phyloP scores from a whole-genome alignment of 2,329 filamentous ascomycete species.

The Pseudogymnoascus sp. region DNA sequence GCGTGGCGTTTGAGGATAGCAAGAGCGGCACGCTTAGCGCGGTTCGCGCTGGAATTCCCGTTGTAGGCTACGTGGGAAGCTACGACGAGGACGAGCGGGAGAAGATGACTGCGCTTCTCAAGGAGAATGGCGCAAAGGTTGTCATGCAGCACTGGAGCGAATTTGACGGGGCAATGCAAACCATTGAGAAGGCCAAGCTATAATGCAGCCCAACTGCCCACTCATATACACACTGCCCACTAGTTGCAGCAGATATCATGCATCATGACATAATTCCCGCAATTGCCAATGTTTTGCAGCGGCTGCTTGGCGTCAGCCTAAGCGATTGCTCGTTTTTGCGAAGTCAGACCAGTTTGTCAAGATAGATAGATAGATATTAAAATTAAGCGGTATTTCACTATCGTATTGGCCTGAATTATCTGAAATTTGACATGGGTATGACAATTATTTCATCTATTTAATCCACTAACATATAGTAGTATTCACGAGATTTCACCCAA shows the following conservation, averaged over 20 bases:
- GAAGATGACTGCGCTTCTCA: slow-evolving; percentile 56
- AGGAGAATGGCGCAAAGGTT: slow-evolving; percentile 51
- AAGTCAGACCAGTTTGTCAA: neutral
- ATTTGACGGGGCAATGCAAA: slow-evolving; percentile 31
- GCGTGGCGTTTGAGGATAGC: slow-evolving; percentile 79
- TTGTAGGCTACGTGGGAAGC: slow-evolving; percentile 78
- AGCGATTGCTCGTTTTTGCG: neutral
- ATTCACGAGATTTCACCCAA: too few species aligned
- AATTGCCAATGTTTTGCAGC: neutral
- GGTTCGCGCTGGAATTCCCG: slow-evolving; percentile 67
- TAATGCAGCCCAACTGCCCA: neutral
- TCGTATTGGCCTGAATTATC: neutral
- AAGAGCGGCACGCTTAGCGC: slow-evolving; percentile 75
- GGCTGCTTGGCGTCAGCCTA: neutral
- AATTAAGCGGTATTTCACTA: neutral
- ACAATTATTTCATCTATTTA: too few species aligned
- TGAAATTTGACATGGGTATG: neutral
- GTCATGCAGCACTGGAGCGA: slow-evolving; percentile 55
- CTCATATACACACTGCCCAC: neutral
- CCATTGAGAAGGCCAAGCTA: slow-evolving; percentile 18
- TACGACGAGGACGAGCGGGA: slow-evolving; percentile 51
- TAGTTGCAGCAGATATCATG: neutral
- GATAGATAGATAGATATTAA: neutral
- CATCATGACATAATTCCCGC: slow-evolving; percentile 7
- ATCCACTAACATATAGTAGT: too few species aligned